Evolutionary conservation across 768 basidiomycete genomes (phyloP), one percentile per base, ranked within the genome.

Genomic region (Lentinula aciculospora): DNA sequence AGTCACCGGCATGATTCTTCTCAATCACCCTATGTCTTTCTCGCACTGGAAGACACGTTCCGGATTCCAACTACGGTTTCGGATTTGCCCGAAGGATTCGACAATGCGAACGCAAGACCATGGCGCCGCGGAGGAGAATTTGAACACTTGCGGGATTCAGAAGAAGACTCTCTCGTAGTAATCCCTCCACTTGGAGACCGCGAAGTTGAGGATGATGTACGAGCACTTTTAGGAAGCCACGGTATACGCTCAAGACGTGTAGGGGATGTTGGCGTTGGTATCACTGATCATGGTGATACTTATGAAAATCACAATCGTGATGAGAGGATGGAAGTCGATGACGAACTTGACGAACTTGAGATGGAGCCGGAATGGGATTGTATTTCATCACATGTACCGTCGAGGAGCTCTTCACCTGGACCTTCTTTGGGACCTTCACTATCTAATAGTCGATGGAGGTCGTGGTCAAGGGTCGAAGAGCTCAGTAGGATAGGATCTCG

Each of bases 31-130:
- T 71, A 70, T 61, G 72, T 78, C 37, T 71, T 80, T 37, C 79
- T 78, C 63, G 81, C 82, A 10, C 67, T 81, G 21, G 81, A 82
- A 56, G 84, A 86, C 59, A 77, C 81, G 1, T 83, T 85, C 74
- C 75, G 82, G n/a, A 76, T 81, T 51, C 62, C 75, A 6, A 61
- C 72, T 59, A 59, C 46, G 12, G 8, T 46, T 34, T n/a, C 51
- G 17, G 53, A 40, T 17, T 17, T 39, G 42, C 27, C 4, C 0
- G 46, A 31, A 28, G 28, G 23, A 31, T 17, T 23, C 21, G 25
- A 15, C 21, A 19, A n/a, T 15, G 25, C 3, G 7, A 28, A 27
- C n/a, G 21, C 7, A 13, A 28, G 46, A 28, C n/a, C 46, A 47
- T 53, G 63, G 67, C n/a, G 56, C 53, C 23, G 57, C 63, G 53